These are phyloP conservation scores for Aquilaria malaccensis DNA, from an alignment of 345 rosid genomes.

Conservation along the genomic window DNA sequence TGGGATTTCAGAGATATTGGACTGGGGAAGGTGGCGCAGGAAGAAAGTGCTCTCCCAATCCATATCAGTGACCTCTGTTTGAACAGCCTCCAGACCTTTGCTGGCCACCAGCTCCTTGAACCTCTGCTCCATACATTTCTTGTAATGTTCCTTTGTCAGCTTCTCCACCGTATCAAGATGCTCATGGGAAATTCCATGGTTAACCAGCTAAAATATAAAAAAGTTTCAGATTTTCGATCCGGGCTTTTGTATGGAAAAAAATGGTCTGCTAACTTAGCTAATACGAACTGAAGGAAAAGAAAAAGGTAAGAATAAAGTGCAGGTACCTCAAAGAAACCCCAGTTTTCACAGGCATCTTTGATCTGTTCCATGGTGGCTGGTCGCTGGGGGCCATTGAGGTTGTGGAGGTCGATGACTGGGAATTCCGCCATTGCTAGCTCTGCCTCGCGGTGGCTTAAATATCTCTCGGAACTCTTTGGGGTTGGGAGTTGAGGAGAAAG, in stretches of 20 bases:
- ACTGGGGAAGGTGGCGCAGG: slow-evolving; percentile 65
- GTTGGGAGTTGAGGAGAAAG: no score
- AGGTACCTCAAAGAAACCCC: slow-evolving; percentile 96
- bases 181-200: slow-evolving; percentile 71
- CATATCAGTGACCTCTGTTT: slow-evolving; percentile 60
- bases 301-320: background rate
- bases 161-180: slow-evolving; percentile 67
- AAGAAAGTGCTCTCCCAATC: slow-evolving; percentile 94
- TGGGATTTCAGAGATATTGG: slow-evolving; percentile 57
- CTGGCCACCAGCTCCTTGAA: slow-evolving; percentile 64
- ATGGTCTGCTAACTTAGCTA: no score
- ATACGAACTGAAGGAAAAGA: background rate
- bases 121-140: slow-evolving; percentile 79
- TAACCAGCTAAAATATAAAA: slow-evolving; percentile 39
- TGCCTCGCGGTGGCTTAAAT: background rate
- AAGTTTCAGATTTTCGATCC: background rate
- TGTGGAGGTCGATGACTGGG: slow-evolving; percentile 66
- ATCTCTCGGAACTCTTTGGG: no score
- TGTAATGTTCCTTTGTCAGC: slow-evolving; percentile 73
- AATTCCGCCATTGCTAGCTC: slow-evolving; percentile 42
- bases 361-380: slow-evolving; percentile 52
- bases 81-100: slow-evolving; percentile 53
- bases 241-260: no score
- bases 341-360: slow-evolving; percentile 92
- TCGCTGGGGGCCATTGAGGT: slow-evolving; percentile 62